Evolutionary conservation across 495 filamentous ascomycete species (phyloP), one percentile per base, ranked within the genome.

Genomic region (Aspergillus ellipticus): DNA sequence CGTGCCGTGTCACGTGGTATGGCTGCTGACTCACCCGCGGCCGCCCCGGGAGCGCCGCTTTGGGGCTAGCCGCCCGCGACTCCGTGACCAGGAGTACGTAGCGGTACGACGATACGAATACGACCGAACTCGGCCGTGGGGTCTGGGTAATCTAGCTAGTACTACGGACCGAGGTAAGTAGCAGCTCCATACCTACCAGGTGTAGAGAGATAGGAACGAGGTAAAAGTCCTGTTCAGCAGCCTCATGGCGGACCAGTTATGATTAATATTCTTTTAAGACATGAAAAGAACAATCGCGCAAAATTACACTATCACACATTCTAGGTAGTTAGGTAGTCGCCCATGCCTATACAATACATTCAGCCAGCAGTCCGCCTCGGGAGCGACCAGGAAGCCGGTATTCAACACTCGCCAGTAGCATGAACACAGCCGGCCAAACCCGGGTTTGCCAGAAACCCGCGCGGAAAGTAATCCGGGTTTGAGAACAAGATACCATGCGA

Each of bases 1-100:
- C 64, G 51, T 53, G 57, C 58, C 58, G 55, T 49, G 10, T 48
- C 67, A 70, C 65, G 65, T 68, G 67, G n/a, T 19, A 16, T 4
- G 15, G 26, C 1, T 22, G 63, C 62, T 68, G 66, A 68, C 59
- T 65, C 63, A 66, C 51, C 41, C 15, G n/a, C 15, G n/a, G 9
- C 17, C 41, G 48, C 19, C 21, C 49, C 28, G 49, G 49, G 26
- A 13, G 51, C n/a, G 42, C 59, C 55, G 54, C 54, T 13, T 61
- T 54, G 21, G 54, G 59, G 6, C 49, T 61, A 53, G 59, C 47
- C 31, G 19, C 21, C 22, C 26, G 28, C 3, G 11, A 5, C 0
- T n/a, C 9, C 35, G n/a, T 10, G 35, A 13, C 35, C n/a, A 13
- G 35, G 35, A 39, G 11, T 35, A 10, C 33, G 2, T 9, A 2